phyloP scores from a whole-genome alignment of 345 rosid species.

The Cardamine resedifolia region DNA sequence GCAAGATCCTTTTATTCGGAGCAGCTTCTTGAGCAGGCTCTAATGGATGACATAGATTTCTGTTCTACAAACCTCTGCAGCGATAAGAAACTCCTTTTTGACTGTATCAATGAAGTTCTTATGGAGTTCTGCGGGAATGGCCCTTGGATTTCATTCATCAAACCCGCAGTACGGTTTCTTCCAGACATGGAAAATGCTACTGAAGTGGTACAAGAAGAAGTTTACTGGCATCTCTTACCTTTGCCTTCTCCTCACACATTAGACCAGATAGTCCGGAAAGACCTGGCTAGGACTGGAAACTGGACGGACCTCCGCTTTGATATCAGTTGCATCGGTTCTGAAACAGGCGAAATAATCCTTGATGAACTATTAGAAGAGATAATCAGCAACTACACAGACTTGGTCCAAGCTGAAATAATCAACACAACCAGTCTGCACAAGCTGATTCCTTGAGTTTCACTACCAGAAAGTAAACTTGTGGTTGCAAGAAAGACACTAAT shows the following conservation, averaged over 20 bases:
- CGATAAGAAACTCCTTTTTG: constrained; percentile 60
- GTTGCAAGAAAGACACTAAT: constrained; percentile 1
- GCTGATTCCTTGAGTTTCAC: constrained; percentile 10
- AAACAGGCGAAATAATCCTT: constrained; percentile 56
- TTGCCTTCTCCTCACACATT: constrained; percentile 64
- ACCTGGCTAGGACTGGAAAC: constrained; percentile 52
- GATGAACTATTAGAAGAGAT: constrained; percentile 64
- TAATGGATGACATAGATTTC: constrained; percentile 55
- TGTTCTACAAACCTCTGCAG: constrained; percentile 50
- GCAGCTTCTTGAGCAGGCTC: constrained; percentile 61
- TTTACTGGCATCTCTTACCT: constrained; percentile 70
- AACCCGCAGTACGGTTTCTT: constrained; percentile 46
- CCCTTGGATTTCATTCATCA: constrained; percentile 52
- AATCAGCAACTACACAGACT: constrained; percentile 35
- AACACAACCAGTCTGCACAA: constrained; percentile 20
- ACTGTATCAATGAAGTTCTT: constrained; percentile 79
- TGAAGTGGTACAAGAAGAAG: constrained; percentile 62
- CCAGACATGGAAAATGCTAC: constrained; percentile 47
- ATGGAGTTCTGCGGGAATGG: constrained; percentile 54
- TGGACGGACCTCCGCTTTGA: constrained; percentile 74
- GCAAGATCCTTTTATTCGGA: constrained; percentile 58
- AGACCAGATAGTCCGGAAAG: constrained; percentile 74
- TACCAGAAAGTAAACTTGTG: constrained; percentile 12
- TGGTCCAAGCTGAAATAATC: constrained; percentile 15
- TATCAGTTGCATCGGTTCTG: constrained; percentile 45